Evolutionary conservation across 2,329 filamentous ascomycete species (phyloP).

Genomic region (Leptographium flavum): DNA sequence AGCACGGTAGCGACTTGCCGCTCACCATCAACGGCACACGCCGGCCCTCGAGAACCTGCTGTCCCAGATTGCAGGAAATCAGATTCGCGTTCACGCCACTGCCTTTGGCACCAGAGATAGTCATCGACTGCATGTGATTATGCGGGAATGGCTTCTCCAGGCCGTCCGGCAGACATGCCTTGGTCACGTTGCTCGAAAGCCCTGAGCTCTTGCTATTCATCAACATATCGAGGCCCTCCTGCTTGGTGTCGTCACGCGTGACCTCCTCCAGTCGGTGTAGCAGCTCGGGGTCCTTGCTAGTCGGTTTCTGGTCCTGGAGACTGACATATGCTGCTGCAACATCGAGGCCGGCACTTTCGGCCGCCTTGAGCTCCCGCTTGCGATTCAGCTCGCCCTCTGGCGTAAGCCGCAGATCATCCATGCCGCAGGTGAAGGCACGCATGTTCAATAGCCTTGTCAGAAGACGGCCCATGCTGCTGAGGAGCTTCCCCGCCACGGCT

Average conservation of each 20-base stretch:
- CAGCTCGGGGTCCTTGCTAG: slow-evolving; percentile 56
- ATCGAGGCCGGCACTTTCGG: slow-evolving; percentile 56
- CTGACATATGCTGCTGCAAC: slow-evolving; percentile 84
- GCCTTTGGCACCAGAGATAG: slow-evolving; percentile 89
- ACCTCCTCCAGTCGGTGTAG: slow-evolving; percentile 74
- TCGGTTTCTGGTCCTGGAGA: slow-evolving; percentile 48
- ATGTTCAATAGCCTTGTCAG: slow-evolving; percentile 84
- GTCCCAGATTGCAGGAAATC: slow-evolving; percentile 93
- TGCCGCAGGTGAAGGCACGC: slow-evolving; percentile 91
- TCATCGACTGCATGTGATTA: slow-evolving; percentile 99
- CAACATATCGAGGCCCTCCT: slow-evolving; percentile 76
- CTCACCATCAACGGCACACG: slow-evolving; percentile 96
- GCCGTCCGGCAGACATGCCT: slow-evolving; percentile 63
- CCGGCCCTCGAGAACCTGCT: slow-evolving; percentile 89
- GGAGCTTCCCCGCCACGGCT: slow-evolving; percentile 67
- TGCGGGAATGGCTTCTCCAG: slow-evolving; percentile 86
- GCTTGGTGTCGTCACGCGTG: slow-evolving; percentile 79
- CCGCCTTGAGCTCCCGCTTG: slow-evolving; percentile 51
- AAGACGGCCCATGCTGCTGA: slow-evolving; percentile 79
- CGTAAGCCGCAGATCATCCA: slow-evolving; percentile 86
- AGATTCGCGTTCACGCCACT: slow-evolving; percentile 87
- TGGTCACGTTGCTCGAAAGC: slow-evolving; percentile 68
- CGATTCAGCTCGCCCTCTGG: slow-evolving; percentile 60
- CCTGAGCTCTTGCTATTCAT: slow-evolving; percentile 57
- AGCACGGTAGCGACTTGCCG: slow-evolving; percentile 89